Evolutionary conservation across 2,329 filamentous ascomycete species (phyloP).

Genomic region (Diaporthe sp.): DNA sequence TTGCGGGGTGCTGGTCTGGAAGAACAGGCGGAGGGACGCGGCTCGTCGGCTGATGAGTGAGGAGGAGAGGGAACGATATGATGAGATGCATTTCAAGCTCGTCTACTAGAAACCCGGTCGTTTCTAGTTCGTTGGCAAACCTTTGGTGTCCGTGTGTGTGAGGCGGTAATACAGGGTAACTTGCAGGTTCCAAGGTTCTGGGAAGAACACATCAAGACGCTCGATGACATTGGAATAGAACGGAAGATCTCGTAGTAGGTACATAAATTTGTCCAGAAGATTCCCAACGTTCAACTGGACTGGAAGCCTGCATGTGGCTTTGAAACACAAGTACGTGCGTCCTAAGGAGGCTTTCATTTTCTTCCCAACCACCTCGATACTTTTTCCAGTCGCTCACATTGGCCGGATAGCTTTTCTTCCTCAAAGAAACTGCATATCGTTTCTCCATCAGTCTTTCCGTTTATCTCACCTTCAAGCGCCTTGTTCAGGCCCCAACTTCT

Average conservation of each 20-base stretch:
- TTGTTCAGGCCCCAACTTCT: too few relatives aligned
- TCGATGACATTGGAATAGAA: neutral
- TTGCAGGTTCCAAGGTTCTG: too few relatives aligned
- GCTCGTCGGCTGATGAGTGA: slow-evolving; percentile 3
- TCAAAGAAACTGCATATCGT: neutral
- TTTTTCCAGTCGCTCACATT: neutral
- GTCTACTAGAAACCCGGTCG: neutral
- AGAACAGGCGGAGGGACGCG: neutral
- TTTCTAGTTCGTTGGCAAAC: neutral
- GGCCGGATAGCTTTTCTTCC: neutral
- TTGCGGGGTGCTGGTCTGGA: neutral
- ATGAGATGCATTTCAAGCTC: slow-evolving; percentile 16
- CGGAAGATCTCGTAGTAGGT: too few relatives aligned
- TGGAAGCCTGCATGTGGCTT: too few relatives aligned
- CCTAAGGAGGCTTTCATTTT: neutral
- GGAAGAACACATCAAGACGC: neutral
- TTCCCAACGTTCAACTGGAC: neutral
- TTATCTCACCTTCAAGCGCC: neutral
- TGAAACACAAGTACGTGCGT: too few relatives aligned
- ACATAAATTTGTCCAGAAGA: neutral
- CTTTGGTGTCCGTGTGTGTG: neutral
- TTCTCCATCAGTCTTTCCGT: neutral
- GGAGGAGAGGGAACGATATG: slow-evolving; percentile 13
- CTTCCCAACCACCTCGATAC: neutral
- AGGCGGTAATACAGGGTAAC: too few relatives aligned